Evolutionary conservation across 1,284 basidiomycete genomes (phyloP).

Genomic region (Cutaneotrichosporon sp.): DNA sequence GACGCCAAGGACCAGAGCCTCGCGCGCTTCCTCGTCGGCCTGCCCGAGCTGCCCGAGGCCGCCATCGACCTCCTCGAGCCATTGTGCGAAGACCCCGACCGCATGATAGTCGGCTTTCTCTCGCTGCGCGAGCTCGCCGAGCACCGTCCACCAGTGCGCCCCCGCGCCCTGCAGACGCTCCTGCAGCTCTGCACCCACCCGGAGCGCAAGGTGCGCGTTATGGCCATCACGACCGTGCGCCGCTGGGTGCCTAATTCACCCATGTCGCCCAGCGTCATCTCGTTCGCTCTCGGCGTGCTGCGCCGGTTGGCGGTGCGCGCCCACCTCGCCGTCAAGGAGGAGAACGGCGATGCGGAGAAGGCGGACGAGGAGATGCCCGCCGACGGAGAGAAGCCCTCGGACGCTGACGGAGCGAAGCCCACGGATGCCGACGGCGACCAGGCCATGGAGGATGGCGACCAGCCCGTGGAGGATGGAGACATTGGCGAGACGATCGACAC

Average conservation of each 20-base stretch:
- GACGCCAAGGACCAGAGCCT: slow-evolving; percentile 82
- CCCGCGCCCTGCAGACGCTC: slow-evolving; percentile 72
- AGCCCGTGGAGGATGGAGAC: slow-evolving; percentile 13
- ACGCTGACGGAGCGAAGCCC: slow-evolving; percentile 19
- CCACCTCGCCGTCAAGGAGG: slow-evolving; percentile 7
- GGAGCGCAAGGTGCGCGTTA: slow-evolving; percentile 78
- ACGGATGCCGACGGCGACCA: too few species aligned
- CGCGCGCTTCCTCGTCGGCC: slow-evolving; percentile 79
- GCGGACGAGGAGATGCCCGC: slow-evolving; percentile 22
- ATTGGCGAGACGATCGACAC: slow-evolving; percentile 16
- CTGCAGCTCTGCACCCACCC: slow-evolving; percentile 88
- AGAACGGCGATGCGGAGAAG: slow-evolving; percentile 18
- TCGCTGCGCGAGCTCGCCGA: slow-evolving; percentile 83
- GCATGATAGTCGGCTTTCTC: slow-evolving; percentile 82
- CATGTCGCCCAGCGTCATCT: slow-evolving; percentile 62
- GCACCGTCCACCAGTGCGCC: slow-evolving; percentile 76
- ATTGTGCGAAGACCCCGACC: slow-evolving; percentile 75
- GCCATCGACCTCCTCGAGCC: slow-evolving; percentile 74
- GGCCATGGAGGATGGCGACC: slow-evolving; percentile 22
- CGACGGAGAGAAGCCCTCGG: slow-evolving; percentile 17
- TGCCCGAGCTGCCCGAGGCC: slow-evolving; percentile 76
- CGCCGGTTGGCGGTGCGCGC: slow-evolving; percentile 33
- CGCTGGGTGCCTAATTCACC: slow-evolving; percentile 87
- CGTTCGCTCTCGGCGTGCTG: slow-evolving; percentile 55
- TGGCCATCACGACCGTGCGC: slow-evolving; percentile 90